Evolutionary conservation across 1,139 yeast genomes (phyloP).

Genomic region (Hansenula sp.): DNA sequence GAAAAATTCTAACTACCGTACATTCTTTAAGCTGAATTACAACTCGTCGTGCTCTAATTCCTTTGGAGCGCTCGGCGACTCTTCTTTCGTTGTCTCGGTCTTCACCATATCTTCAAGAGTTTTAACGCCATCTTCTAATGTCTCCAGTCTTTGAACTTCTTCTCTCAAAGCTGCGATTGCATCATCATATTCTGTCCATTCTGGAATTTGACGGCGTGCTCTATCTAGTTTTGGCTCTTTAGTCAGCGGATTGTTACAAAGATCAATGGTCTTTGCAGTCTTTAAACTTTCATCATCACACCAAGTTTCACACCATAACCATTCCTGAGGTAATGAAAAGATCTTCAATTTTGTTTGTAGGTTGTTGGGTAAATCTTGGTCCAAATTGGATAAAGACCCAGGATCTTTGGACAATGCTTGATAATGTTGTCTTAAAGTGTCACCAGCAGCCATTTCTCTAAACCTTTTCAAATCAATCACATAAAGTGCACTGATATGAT

Average conservation of each 20-base stretch:
- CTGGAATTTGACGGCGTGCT: conserved; percentile 73
- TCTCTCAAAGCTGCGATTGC: conserved; percentile 37
- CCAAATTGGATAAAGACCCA: conserved; percentile 73
- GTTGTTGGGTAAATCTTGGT: conserved; percentile 90
- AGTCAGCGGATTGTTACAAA: conserved; percentile 80
- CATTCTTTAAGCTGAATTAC: too few relatives aligned
- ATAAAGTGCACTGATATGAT: conserved; percentile 74
- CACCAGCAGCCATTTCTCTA: conserved; percentile 70
- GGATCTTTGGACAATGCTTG: conserved; percentile 80
- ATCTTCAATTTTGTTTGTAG: conserved; percentile 67
- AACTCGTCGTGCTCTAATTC: too few relatives aligned
- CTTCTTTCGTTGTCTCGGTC: too few relatives aligned
- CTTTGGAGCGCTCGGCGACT: too few relatives aligned
- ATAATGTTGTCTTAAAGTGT: conserved; percentile 77
- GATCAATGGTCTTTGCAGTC: conserved; percentile 73
- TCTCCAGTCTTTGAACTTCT: conserved; percentile 4
- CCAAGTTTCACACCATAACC: conserved; percentile 97
- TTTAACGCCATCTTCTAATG: not conserved
- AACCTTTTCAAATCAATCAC: conserved; percentile 73
- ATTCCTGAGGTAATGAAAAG: conserved; percentile 70
- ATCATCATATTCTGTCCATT: conserved; percentile 66
- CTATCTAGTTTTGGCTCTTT: conserved; percentile 72
- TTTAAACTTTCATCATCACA: conserved; percentile 61
- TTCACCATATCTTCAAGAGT: not conserved
- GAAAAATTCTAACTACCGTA: too few relatives aligned